Percentiles rank a stretch among this genome's conserved stretches.
These are phyloP conservation scores for Colletotrichum nymphaeae DNA, from an alignment of 2,329 filamentous ascomycete species.

Conservation along the genomic window DNA sequence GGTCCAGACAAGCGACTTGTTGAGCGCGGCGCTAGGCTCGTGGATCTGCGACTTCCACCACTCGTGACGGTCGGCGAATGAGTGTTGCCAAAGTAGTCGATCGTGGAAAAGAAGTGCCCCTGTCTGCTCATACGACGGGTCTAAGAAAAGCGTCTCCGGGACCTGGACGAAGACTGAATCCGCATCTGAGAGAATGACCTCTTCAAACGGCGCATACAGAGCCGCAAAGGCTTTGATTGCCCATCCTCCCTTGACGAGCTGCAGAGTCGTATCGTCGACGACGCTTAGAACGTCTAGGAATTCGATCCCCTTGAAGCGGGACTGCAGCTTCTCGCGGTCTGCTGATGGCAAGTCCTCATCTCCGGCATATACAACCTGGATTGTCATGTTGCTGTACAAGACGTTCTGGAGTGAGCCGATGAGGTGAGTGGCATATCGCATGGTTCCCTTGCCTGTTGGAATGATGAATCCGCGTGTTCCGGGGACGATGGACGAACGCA, in stretches of 20 bases:
- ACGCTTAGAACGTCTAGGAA: slow-evolving; percentile 47
- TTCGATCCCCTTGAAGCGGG: slow-evolving; percentile 40
- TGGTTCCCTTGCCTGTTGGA: slow-evolving; percentile 43
- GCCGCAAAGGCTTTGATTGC: slow-evolving; percentile 55
- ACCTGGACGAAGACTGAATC: slow-evolving; percentile 52
- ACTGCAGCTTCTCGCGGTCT: slow-evolving; percentile 40
- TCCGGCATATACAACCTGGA: slow-evolving; percentile 50
- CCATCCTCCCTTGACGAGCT: slow-evolving; percentile 47
- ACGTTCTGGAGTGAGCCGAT: slow-evolving; percentile 45
- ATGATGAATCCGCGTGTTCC: slow-evolving; percentile 48
- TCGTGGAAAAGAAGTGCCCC: slow-evolving; percentile 54
- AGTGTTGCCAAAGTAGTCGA: slow-evolving; percentile 49
- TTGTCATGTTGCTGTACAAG: slow-evolving; percentile 44
- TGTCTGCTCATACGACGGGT: slow-evolving; percentile 43
- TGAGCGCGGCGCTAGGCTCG: slow-evolving; percentile 44
- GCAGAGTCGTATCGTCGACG: slow-evolving; percentile 45
- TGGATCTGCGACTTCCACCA: slow-evolving; percentile 53
- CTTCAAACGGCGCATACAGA: slow-evolving; percentile 47
- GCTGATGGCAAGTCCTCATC: slow-evolving; percentile 43
- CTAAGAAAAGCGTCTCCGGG: slow-evolving; percentile 45
- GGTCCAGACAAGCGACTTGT: slow-evolving; percentile 50
- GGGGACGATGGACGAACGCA: slow-evolving; percentile 31
- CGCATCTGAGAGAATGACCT: slow-evolving; percentile 52
- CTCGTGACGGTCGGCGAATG: slow-evolving; percentile 46
- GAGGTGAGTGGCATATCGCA: slow-evolving; percentile 49